Evolutionary conservation across 75 land plant genomes (phyloP).

Genomic region (Sequoia sempervirens): DNA sequence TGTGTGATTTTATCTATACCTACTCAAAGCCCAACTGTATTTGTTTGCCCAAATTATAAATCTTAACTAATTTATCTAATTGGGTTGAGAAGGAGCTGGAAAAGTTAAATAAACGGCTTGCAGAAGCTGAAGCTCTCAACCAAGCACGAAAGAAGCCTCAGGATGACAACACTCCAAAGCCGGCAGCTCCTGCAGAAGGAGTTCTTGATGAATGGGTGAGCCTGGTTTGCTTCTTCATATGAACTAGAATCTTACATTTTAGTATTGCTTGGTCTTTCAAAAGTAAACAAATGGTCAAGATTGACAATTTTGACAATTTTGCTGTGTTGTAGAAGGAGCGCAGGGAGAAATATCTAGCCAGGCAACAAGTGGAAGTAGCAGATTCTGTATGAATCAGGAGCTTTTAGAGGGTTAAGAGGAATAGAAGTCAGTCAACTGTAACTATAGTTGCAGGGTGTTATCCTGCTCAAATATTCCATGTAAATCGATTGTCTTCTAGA

Average conservation of each 20-base stretch:
- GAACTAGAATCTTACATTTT: not conserved
- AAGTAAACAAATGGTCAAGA: not conserved
- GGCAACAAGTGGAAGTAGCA: conserved; percentile 54
- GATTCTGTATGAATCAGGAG: conserved; percentile 43
- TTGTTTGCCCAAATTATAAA: not conserved
- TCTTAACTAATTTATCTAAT: not conserved
- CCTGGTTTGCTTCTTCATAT: conserved; percentile 8
- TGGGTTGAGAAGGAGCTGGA: conserved; percentile 57
- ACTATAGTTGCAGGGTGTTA: not conserved
- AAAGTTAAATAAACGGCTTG: conserved; percentile 72
- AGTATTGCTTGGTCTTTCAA: not conserved
- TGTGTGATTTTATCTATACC: not conserved
- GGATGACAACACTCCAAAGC: conserved; percentile 29
- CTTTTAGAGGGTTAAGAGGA: not conserved
- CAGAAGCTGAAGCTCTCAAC: conserved; percentile 82
- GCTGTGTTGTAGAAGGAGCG: conserved; percentile 50
- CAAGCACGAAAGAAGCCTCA: conserved; percentile 87
- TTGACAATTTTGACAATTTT: not conserved
- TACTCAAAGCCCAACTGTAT: not conserved
- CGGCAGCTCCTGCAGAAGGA: conserved; percentile 37
- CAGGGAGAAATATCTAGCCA: conserved; percentile 69
- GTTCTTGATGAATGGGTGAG: conserved; percentile 54
- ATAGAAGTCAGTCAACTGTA: not conserved
- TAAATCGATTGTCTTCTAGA: not conserved
- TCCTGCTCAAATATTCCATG: not conserved